Evolutionary conservation across 2,329 filamentous ascomycete species (phyloP).

Genomic region (Colletotrichum sp.): DNA sequence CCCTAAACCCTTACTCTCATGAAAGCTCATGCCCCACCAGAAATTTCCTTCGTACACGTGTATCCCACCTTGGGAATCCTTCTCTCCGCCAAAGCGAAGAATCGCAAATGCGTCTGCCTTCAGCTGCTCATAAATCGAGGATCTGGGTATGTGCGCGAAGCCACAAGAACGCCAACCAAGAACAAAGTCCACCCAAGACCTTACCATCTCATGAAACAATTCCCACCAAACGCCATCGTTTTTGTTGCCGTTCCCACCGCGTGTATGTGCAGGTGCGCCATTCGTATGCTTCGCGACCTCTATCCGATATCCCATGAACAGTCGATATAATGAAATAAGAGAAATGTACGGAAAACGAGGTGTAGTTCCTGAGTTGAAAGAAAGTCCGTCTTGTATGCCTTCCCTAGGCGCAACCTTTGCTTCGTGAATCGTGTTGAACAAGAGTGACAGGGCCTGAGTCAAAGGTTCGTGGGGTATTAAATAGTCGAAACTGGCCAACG

Average conservation of each 20-base stretch:
- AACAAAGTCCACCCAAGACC: neutral
- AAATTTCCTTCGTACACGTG: neutral
- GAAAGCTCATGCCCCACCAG: neutral
- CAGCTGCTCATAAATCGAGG: slow-evolving; percentile 10
- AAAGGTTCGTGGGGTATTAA: neutral
- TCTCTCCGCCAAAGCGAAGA: neutral
- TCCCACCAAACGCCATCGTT: slow-evolving; percentile 3
- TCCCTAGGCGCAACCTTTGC: neutral
- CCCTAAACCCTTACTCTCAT: neutral
- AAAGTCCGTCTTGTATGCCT: neutral
- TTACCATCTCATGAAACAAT: neutral
- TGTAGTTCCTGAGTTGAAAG: too few species aligned
- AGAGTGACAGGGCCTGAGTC: neutral
- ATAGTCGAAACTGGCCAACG: neutral
- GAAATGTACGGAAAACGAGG: neutral
- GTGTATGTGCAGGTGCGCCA: slow-evolving; percentile 22
- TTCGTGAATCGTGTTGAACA: neutral
- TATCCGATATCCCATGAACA: neutral
- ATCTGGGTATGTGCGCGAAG: slow-evolving; percentile 19
- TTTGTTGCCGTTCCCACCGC: slow-evolving; percentile 2
- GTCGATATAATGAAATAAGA: neutral
- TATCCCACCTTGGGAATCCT: neutral
- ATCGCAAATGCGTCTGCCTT: slow-evolving; percentile 16
- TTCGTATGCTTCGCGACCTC: slow-evolving; percentile 23
- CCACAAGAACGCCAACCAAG: slow-evolving; percentile 4